A percentile compares a stretch with the other conserved stretches of the same genome.
These are phyloP conservation scores for Moesziomyces sp. DNA, from an alignment of 1,284 basidiomycete genomes.

Conservation along the genomic window DNA sequence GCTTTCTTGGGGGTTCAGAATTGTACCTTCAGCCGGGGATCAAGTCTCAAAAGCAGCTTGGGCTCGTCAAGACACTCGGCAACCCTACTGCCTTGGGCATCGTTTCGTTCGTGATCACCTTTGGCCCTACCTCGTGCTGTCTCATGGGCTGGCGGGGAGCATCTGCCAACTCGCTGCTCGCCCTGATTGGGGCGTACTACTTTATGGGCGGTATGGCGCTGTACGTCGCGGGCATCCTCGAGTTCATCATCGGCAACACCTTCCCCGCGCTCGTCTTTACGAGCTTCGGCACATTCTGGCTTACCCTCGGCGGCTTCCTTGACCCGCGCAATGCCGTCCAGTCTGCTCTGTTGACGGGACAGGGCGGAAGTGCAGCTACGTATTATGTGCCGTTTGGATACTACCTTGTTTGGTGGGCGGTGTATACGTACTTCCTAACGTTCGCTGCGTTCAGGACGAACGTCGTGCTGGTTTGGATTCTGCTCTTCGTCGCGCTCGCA, in stretches of 20 bases:
- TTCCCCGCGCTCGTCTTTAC: constrained; percentile 54
- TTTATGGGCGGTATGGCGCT: constrained; percentile 40
- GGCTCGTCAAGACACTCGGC: constrained; percentile 52
- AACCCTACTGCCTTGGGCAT: constrained; percentile 54
- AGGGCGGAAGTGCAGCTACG: constrained; percentile 9
- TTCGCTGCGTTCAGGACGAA: constrained; percentile 52
- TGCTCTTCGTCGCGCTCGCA: constrained; percentile 50
- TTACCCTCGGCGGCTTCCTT: constrained; percentile 33
- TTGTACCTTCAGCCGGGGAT: constrained; percentile 47
- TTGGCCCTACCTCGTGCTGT: constrained; percentile 43
- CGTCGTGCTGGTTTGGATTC: constrained; percentile 50
- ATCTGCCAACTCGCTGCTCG: constrained; percentile 37
- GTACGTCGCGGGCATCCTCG: constrained; percentile 31
- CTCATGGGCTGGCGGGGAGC: constrained; percentile 55
- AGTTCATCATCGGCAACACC: constrained; percentile 54
- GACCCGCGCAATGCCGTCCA: constrained; percentile 37
- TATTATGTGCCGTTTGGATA: constrained; percentile 42
- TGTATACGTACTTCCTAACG: constrained; percentile 52
- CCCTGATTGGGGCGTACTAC: constrained; percentile 43
- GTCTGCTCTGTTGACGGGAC: constrained; percentile 23
- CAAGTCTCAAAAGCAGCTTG: constrained; percentile 26
- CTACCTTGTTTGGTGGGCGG: constrained; percentile 49
- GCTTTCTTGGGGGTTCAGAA: too few relatives aligned
- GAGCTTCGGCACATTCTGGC: constrained; percentile 53
- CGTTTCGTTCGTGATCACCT: constrained; percentile 52